These are phyloP conservation scores for Wickerhamomyces ciferrii DNA, from an alignment of 805 yeast species.

Conservation along the genomic window DNA sequence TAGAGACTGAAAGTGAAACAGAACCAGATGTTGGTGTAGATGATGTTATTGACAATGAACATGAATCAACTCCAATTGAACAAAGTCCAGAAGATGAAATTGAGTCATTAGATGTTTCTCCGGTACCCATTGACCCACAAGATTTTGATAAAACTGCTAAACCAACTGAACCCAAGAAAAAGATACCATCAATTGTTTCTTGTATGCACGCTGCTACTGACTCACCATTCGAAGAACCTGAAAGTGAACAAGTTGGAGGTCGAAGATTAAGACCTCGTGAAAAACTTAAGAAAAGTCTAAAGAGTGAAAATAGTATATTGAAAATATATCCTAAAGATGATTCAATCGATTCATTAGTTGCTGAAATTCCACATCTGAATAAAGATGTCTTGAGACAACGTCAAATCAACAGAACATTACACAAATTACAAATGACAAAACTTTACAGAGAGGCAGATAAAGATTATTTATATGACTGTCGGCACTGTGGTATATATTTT, in stretches of 20 bases:
- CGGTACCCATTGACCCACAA: not conserved
- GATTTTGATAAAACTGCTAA: not conserved
- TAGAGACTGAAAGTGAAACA: not conserved
- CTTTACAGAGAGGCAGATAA: slow-evolving; percentile 8
- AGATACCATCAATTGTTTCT: not conserved
- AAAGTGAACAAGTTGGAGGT: slow-evolving; percentile 9
- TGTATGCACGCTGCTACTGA: not conserved
- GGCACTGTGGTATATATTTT: slow-evolving; percentile 25
- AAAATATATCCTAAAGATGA: slow-evolving; percentile 5
- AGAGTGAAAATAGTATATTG: not conserved
- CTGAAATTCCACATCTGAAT: not conserved
- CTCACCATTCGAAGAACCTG: slow-evolving; percentile 2
- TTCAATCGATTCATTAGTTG: slow-evolving; percentile 9
- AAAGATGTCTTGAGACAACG: slow-evolving; percentile 4
- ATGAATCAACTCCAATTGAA: not conserved
- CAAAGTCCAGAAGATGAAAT: not conserved
- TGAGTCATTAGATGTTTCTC: not conserved
- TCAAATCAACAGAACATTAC: slow-evolving; percentile 14
- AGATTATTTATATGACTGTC: slow-evolving; percentile 19
- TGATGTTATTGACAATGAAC: not conserved
- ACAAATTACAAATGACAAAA: slow-evolving; percentile 13
- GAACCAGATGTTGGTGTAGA: not conserved
- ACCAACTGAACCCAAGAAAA: not conserved
- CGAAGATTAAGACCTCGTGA: slow-evolving; percentile 9
- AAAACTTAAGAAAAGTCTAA: not conserved